Conservation (phyloP, 2,329 filamentous ascomycete genomes). For the Cercospora janseana region DNA sequence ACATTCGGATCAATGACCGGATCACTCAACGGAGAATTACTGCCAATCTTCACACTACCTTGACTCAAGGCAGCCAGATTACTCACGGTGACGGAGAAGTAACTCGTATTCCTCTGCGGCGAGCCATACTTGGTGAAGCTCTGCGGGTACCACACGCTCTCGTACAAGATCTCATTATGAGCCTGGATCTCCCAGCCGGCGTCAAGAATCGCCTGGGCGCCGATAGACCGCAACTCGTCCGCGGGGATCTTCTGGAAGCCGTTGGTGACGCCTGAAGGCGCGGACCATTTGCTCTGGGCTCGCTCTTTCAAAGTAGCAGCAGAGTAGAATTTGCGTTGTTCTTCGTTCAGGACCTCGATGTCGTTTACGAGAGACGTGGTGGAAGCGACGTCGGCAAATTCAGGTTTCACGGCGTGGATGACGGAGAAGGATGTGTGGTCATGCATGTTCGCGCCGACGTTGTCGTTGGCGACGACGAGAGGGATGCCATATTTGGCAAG, state of each 20-base stretch:
- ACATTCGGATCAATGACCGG: conserved; percentile 23
- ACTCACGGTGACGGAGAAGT: conserved; percentile 14
- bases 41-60: conserved; percentile 13
- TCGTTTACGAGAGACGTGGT: conserved; percentile 23
- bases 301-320: conserved; percentile 9
- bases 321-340: conserved; percentile 19
- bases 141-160: conserved; percentile 20
- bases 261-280: conserved; percentile 22
- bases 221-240: conserved; percentile 15
- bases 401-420: conserved; percentile 30
- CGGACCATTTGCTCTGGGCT: conserved; percentile 22
- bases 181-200: conserved; percentile 16
- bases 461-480: conserved; percentile 56
- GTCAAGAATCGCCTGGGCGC: conserved; percentile 19
- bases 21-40: conserved; percentile 14
- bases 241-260: conserved; percentile 22
- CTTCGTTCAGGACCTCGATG: conserved; percentile 11
- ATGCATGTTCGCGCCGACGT: conserved; percentile 63
- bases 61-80: conserved; percentile 14
- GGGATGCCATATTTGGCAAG: conserved; percentile 55
- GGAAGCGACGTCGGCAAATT: conserved; percentile 17
- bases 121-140: conserved; percentile 14
- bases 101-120: conserved; percentile 12
- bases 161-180: conserved; percentile 24
- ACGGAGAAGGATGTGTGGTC: conserved; percentile 53